Evolutionary conservation across 192 early-diverging fungal species (phyloP).

Genomic region (Coemansia sp.): DNA sequence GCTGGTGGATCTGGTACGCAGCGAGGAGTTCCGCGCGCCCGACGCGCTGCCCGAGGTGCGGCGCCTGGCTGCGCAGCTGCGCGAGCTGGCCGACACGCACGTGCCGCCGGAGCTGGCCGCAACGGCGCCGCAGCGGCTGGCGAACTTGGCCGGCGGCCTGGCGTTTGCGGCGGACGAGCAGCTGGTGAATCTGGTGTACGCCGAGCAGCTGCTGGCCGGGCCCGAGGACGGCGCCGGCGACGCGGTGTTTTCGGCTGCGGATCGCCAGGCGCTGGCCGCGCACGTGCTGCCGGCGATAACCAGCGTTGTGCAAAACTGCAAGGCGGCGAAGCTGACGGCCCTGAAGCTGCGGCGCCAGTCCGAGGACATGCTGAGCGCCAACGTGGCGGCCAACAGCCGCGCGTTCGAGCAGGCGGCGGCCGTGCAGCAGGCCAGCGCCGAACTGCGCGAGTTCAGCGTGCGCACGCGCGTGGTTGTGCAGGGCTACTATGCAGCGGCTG

Average conservation of each 20-base stretch:
- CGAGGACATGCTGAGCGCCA: constrained; percentile 52
- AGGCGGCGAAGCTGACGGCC: constrained; percentile 58
- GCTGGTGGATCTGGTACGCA: constrained; percentile 73
- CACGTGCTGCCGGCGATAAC: constrained; percentile 43
- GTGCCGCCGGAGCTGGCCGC: constrained; percentile 51
- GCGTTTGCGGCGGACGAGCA: constrained; percentile 70
- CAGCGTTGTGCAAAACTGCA: constrained; percentile 36
- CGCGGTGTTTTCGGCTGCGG: constrained; percentile 8
- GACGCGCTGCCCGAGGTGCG: constrained; percentile 69
- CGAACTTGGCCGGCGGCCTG: constrained; percentile 50
- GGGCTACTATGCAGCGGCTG: constrained; percentile 11
- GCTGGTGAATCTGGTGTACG: constrained; percentile 54
- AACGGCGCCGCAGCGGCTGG: constrained; percentile 54
- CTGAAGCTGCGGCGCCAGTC: constrained; percentile 67
- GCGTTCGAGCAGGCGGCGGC: constrained; percentile 13
- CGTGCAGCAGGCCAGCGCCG: constrained; percentile 10
- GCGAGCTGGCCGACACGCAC: constrained; percentile 64
- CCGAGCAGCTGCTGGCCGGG: constrained; percentile 32
- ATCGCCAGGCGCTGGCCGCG: constrained; percentile 14
- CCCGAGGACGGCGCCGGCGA: background rate
- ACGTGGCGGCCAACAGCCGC: background rate
- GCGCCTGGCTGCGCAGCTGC: constrained; percentile 63
- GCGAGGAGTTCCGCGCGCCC: constrained; percentile 70
- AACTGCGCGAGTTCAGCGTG: constrained; percentile 20
- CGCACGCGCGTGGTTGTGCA: constrained; percentile 16